Base-by-base conservation (phyloP, 495 filamentous ascomycete genomes). In the Aspergillus diversus region DNA sequence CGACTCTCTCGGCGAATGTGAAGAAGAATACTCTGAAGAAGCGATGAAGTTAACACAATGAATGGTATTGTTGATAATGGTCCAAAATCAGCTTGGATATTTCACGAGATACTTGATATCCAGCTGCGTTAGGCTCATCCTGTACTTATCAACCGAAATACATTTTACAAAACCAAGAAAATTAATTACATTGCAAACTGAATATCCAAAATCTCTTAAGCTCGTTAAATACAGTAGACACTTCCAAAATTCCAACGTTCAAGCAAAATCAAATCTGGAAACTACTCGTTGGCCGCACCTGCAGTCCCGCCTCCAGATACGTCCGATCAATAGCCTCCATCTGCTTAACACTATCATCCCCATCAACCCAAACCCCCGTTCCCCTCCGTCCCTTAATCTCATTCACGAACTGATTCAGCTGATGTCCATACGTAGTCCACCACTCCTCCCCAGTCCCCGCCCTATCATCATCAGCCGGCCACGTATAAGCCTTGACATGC, bases 381-480 rank as follows among this genome's bases (percentile, higher is more conserved):
- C 66, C 70, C 46, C 75, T 61, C 5, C 80, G 69, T 0, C 80
- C 80, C 33, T 77, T 80, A 5, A 87, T 64, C 27, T 66, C 71
- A 64, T 86, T 82, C 15, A 87, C 81, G 65, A 89, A 89, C 59
- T 82, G 73, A 61, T 87, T 79, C 7, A 89, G 71, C 70, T 84
- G 79, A 61, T 82, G 73, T 11, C 78, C 74, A 64, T 85, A 86
- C 3, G 78, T 79, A 2, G 73, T 65, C 85, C 85, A 87, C 63
- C 74, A 76, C 0, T 66, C 61, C 42, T 67, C 33, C 27, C 57
- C 51, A 2, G 31, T 53, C 0, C 43, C 35, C 6, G 50, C 13
- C 5, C 37, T 35, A 11, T 66, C 57, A 61, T 82, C 75, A 7
- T 78, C 77, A 2, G 76, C 76, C n/a, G 68, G 64, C 67, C 74